Evolutionary conservation across 1,139 yeast genomes (phyloP), one percentile per base, ranked within the genome.

Genomic region (Suhomyces choctaworum): DNA sequence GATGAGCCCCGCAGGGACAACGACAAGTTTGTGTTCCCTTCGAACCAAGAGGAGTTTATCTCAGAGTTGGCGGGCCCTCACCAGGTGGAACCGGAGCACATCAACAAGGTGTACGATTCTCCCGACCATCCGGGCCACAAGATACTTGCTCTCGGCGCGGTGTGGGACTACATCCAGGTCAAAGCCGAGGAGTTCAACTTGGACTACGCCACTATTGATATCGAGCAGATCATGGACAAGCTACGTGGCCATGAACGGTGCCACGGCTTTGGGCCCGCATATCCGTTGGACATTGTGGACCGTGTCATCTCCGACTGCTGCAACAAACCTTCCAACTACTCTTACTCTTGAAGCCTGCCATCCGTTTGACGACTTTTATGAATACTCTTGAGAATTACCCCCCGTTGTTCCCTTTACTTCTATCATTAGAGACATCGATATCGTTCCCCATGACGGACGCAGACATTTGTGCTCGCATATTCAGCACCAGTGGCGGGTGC

Each of bases 201-300:
- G 41, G 75, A 75, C 29, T 67, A 64, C 35, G 60, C 64, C 31
- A 68, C 68, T 9, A 58, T 82, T 33, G 87, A 85, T 54, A 66
- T 84, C 31, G 63, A 69, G 14, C 65, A 60, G 25, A 76, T 87
- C 1, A 80, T 86, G 80, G 53, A 59, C 14, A 60, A 58, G 27
- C 65, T 87, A 37, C 76, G 70, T 51, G 95, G 92, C 1, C 57
- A 73, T 34, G 95, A 86, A 52, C 70, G 65, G 29, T 87, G 96
- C 51, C 94, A 86, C 54, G 94, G 92, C 1, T 74, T 66, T 50
- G 96, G 96, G 0, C 92, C 95, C 3, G 95, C 94, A 0, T 87
- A 83, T 52, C 70, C 78, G 1, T 55, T 80, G 34, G 56, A 53
- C 1, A 32, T 67, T 34, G 74, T 83, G 14, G 76, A 81, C 43